Evolutionary conservation across 805 yeast species (phyloP).

Genomic region (Jamesozyma rosinii): DNA sequence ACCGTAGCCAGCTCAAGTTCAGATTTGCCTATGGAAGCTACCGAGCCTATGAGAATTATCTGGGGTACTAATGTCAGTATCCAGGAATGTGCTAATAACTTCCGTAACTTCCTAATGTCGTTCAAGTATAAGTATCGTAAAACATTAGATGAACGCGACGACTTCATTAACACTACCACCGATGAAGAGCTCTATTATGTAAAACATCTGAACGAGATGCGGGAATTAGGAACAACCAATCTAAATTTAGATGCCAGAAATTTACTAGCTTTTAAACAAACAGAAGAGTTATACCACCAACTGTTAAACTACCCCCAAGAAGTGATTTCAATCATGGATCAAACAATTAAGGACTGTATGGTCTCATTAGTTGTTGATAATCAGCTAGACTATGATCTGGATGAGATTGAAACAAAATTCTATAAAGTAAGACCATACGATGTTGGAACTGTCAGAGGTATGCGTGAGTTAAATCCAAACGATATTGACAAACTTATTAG

Average conservation of each 20-base stretch:
- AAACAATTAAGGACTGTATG: constrained; percentile 82
- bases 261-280: constrained; percentile 61
- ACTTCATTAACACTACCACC: constrained; percentile 35
- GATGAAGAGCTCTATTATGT: constrained; percentile 73
- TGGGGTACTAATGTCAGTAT: constrained; percentile 98
- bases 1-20: constrained; percentile 17
- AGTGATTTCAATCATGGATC: constrained; percentile 96
- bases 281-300: constrained; percentile 76
- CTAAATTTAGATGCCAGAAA: constrained; percentile 79
- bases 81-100: constrained; percentile 71
- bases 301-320: constrained; percentile 91
- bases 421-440: constrained; percentile 88
- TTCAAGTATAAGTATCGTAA: constrained; percentile 73
- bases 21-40: constrained; percentile 32
- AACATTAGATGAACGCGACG: constrained; percentile 32
- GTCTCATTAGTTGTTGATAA: constrained; percentile 58
- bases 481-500: constrained; percentile 90
- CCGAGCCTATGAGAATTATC: constrained; percentile 80
- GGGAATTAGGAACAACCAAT: constrained; percentile 68
- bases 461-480: constrained; percentile 87
- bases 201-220: constrained; percentile 63
- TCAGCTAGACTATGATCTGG: constrained; percentile 40
- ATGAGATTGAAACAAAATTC: constrained; percentile 67
- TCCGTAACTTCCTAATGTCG: constrained; percentile 74
- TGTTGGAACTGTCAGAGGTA: constrained; percentile 61